Conservation (phyloP, 2,329 filamentous ascomycete genomes). For the Tolypocladium pustulatum region DNA sequence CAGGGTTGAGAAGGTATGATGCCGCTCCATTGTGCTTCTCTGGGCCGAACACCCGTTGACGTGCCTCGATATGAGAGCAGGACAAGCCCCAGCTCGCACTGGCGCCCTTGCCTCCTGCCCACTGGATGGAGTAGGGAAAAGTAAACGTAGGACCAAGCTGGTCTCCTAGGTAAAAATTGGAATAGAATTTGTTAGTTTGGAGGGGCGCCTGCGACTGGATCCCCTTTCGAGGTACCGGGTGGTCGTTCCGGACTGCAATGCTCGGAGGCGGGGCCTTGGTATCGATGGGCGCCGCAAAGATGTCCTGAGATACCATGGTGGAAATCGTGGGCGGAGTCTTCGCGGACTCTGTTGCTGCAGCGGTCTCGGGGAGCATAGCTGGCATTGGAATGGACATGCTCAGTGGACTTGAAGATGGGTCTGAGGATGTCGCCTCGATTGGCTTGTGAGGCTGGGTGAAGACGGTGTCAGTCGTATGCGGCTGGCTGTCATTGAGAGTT, state of each 20-base stretch:
- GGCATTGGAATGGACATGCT: background rate
- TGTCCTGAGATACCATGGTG: constrained; percentile 28
- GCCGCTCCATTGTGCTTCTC: constrained; percentile 45
- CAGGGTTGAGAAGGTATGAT: constrained; percentile 68
- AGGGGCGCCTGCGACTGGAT: constrained; percentile 39
- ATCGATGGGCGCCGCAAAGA: constrained; percentile 46
- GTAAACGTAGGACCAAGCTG: constrained; percentile 63
- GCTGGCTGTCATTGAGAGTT: background rate
- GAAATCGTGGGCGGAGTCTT: background rate
- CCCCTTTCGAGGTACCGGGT: constrained; percentile 46
- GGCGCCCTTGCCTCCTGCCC: constrained; percentile 52
- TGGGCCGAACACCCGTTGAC: constrained; percentile 57
- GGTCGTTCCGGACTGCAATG: constrained; percentile 39
- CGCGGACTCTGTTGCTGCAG: background rate
- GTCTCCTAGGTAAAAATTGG: constrained; percentile 67
- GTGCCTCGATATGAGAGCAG: constrained; percentile 61
- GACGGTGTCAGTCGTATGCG: background rate
- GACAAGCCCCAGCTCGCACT: constrained; percentile 66
- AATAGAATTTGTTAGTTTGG: constrained; percentile 71
- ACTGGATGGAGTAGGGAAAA: constrained; percentile 63
- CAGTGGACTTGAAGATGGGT: too few relatives aligned
- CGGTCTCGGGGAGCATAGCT: background rate
- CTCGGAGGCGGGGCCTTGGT: constrained; percentile 37
- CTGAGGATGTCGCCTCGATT: background rate
- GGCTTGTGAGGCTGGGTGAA: background rate